A percentile compares a stretch with the other conserved stretches of the same genome.
phyloP scores from a whole-genome alignment of 306 rosid genomes.

The Herpetospermum pedunculosum region DNA sequence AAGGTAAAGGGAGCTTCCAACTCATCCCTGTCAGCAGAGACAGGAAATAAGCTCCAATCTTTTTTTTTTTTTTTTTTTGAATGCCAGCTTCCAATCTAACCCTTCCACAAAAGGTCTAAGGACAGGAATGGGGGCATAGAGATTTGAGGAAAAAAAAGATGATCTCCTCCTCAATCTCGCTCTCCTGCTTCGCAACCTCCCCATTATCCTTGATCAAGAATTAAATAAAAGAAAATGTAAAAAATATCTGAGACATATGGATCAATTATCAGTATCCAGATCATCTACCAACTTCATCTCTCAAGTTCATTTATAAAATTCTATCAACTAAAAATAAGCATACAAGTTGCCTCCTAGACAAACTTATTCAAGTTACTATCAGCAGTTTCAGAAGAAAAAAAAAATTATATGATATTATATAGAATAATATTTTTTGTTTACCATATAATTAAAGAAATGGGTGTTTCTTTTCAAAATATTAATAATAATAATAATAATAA shows the following conservation, averaged over 20 bases:
- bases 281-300: neutral
- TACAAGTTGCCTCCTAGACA: neutral
- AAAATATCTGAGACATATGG: neutral
- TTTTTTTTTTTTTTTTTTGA: too few relatives aligned
- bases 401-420: neutral
- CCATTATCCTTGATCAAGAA: too few relatives aligned
- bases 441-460: neutral
- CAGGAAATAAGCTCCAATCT: too few relatives aligned
- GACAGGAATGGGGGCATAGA: too few relatives aligned
- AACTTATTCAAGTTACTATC: neutral
- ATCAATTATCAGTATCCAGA: neutral
- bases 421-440: neutral
- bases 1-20: too few relatives aligned
- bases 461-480: neutral
- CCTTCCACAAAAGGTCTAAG: too few relatives aligned
- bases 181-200: too few relatives aligned
- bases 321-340: neutral
- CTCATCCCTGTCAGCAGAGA: too few relatives aligned
- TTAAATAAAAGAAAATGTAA: neutral
- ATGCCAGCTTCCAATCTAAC: too few relatives aligned
- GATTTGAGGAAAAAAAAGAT: too few relatives aligned
- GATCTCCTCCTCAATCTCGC: too few relatives aligned
- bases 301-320: neutral
- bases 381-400: neutral
- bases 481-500: too few relatives aligned